A percentile compares a stretch with the other conserved stretches of the same genome.
Evolutionary conservation across 2,329 filamentous ascomycete genomes (phyloP).

Genomic region (Grosmannia huntii): DNA sequence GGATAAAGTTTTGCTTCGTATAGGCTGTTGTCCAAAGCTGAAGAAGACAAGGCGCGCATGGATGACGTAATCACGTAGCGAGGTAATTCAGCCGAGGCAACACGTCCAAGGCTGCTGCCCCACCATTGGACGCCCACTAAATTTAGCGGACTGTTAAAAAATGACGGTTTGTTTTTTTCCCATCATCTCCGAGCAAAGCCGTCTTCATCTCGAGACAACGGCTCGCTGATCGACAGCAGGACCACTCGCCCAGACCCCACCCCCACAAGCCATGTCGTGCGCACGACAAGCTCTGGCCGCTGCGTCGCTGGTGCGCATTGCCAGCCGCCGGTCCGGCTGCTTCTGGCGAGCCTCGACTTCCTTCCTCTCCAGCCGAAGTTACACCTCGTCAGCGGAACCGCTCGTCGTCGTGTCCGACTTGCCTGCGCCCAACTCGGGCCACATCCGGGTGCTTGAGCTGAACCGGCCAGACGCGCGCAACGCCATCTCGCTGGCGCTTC

Average conservation of each 20-base stretch:
- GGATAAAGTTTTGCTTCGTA: too few species aligned
- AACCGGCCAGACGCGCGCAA: slow-evolving; percentile 80
- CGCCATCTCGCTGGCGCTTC: slow-evolving; percentile 70
- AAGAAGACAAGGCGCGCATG: too few species aligned
- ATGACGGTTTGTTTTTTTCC: too few species aligned
- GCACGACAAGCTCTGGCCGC: background rate
- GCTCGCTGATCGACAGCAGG: background rate
- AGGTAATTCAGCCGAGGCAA: too few species aligned
- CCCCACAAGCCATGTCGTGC: background rate
- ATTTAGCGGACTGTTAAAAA: too few species aligned
- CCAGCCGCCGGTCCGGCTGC: background rate
- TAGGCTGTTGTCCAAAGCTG: too few species aligned
- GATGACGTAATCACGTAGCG: too few species aligned
- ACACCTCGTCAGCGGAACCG: slow-evolving; percentile 21
- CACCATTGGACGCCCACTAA: too few species aligned
- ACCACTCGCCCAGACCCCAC: background rate
- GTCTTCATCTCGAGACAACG: too few species aligned
- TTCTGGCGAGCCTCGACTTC: background rate
- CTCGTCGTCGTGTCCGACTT: slow-evolving; percentile 61
- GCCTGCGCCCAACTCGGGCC: slow-evolving; percentile 65
- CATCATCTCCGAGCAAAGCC: too few species aligned
- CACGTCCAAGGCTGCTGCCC: too few species aligned
- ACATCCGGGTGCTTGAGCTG: slow-evolving; percentile 77
- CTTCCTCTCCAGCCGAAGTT: background rate
- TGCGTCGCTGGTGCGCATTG: background rate